phyloP scores from a whole-genome alignment of 345 rosid species.

The Zanthoxylum bungeanum region DNA sequence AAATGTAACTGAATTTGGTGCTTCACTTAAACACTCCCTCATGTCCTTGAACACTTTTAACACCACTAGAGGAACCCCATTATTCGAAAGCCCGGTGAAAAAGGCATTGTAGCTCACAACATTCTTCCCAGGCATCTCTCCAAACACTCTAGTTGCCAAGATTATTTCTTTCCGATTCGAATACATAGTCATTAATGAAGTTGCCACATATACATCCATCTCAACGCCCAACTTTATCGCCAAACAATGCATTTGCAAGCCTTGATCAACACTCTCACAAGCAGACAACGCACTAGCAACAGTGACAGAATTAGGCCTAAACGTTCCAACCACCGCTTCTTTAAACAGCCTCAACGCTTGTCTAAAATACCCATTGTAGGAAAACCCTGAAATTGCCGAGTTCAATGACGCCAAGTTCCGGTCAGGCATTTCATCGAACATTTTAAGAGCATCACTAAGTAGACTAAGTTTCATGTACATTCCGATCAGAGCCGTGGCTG shows the following conservation, averaged over 20 bases:
- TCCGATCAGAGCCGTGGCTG: slow-evolving; percentile 42
- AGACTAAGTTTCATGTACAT: slow-evolving; percentile 45
- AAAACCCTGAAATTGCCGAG: slow-evolving; percentile 51
- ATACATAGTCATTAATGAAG: slow-evolving; percentile 53
- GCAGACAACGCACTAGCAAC: slow-evolving; percentile 48
- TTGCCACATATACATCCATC: slow-evolving; percentile 53
- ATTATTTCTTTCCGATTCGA: slow-evolving; percentile 34
- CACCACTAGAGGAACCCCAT: slow-evolving; percentile 36
- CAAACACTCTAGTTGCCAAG: slow-evolving; percentile 49
- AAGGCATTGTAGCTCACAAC: slow-evolving; percentile 62
- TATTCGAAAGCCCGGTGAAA: slow-evolving; percentile 45
- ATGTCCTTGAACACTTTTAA: slow-evolving; percentile 52
- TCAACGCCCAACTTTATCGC: slow-evolving; percentile 52
- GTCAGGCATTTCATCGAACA: slow-evolving; percentile 42
- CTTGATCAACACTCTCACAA: slow-evolving; percentile 30
- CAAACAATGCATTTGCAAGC: slow-evolving; percentile 52
- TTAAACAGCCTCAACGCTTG: slow-evolving; percentile 46
- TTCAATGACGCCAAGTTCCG: slow-evolving; percentile 41
- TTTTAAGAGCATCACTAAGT: slow-evolving; percentile 30
- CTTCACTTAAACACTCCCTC: slow-evolving; percentile 34
- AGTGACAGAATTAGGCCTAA: slow-evolving; percentile 54
- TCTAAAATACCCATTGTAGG: slow-evolving; percentile 30
- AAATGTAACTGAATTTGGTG: slow-evolving; percentile 47
- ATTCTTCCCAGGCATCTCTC: slow-evolving; percentile 35
- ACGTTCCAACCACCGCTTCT: slow-evolving; percentile 29